Conservation (phyloP, 192 early-diverging fungal genomes). For the Rhizophlyctis rosea region DNA sequence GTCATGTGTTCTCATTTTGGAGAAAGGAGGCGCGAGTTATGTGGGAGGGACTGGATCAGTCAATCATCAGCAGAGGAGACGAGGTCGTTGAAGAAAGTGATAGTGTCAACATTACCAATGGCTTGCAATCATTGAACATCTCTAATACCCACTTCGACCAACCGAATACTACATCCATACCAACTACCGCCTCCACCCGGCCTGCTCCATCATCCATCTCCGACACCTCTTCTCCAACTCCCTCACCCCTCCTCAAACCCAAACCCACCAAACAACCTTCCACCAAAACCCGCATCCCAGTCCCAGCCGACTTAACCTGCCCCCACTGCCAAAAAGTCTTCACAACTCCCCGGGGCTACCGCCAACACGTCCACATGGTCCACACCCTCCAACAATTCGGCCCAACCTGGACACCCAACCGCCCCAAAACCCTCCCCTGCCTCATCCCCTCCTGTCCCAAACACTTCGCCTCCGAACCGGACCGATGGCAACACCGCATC, state of each 20-base stretch:
- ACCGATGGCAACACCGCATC: constrained; percentile 43
- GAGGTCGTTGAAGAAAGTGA: no score
- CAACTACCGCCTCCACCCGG: no score
- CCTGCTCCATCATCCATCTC: no score
- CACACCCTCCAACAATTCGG: constrained; percentile 50
- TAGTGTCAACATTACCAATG: no score
- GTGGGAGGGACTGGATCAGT: constrained; percentile 17
- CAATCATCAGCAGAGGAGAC: no score
- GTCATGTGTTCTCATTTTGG: constrained; percentile 40
- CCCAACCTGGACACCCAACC: constrained; percentile 37
- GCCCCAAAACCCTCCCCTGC: constrained; percentile 22
- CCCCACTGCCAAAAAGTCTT: constrained; percentile 45
- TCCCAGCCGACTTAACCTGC: constrained; percentile 37
- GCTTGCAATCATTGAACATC: no score
- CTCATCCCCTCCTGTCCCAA: constrained; percentile 28
- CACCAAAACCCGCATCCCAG: constrained; percentile 18
- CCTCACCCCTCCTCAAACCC: no score
- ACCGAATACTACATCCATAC: no score
- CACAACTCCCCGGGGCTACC: constrained; percentile 34
- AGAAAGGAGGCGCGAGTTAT: constrained; percentile 7
- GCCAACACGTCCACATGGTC: constrained; percentile 50
- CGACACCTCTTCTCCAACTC: no score
- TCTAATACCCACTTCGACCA: no score
- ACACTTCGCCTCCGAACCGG: constrained; percentile 32
- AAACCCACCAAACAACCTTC: constrained; percentile 1